Percentiles rank a stretch among this genome's conserved stretches.
phyloP scores from a whole-genome alignment of 768 basidiomycete genomes.

The Tricholoma saponaceum region DNA sequence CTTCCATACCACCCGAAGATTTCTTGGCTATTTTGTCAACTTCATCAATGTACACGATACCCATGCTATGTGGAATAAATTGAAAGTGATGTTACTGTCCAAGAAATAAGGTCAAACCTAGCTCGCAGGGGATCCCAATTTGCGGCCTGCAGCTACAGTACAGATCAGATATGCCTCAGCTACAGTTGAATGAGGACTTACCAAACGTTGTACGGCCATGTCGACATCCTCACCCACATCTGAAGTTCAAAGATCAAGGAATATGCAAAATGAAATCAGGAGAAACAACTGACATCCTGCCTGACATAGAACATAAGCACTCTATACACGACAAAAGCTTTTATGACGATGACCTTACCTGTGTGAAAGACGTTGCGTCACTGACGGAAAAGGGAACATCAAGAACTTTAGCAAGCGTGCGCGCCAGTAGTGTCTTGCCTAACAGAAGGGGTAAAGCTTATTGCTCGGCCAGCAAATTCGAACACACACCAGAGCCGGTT shows the following conservation, averaged over 20 bases:
- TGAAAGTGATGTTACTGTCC: background rate
- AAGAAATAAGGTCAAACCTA: constrained; percentile 42
- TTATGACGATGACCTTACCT: constrained; percentile 37
- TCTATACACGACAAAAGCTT: background rate
- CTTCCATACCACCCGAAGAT: constrained; percentile 53
- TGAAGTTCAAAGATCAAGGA: constrained; percentile 23
- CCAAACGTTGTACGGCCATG: constrained; percentile 81
- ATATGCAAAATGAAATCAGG: background rate
- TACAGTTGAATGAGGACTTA: constrained; percentile 24
- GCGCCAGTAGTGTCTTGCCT: constrained; percentile 91
- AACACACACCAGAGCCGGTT: constrained; percentile 79
- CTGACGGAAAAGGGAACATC: constrained; percentile 93
- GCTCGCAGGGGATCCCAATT: constrained; percentile 86
- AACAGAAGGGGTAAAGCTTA: constrained; percentile 1
- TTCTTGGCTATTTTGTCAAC: constrained; percentile 88
- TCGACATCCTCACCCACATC: constrained; percentile 98
- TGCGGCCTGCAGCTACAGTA: constrained; percentile 73
- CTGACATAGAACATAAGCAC: constrained; percentile 26
- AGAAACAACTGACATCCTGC: constrained; percentile 61
- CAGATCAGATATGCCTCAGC: background rate
- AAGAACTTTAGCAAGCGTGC: constrained; percentile 84
- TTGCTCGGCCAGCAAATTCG: background rate
- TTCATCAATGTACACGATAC: constrained; percentile 96
- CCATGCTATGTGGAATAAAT: constrained; percentile 50
- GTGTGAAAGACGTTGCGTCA: constrained; percentile 93